Conservation (phyloP, 371 early-diverging fungal species). For the Rhizopus delemar region DNA sequence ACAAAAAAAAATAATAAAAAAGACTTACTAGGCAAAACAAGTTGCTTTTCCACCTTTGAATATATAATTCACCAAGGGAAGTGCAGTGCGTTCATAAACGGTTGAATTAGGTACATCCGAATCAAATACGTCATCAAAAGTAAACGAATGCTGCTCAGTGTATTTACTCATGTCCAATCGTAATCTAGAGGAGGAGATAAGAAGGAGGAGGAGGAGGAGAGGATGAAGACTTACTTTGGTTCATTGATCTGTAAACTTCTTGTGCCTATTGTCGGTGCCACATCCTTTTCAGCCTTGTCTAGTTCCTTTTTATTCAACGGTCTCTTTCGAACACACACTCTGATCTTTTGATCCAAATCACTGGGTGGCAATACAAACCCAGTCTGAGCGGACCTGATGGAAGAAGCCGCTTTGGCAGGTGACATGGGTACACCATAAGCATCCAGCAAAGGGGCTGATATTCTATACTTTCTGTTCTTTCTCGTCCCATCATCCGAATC, state of each 20-base stretch:
- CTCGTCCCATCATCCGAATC: constrained; percentile 23
- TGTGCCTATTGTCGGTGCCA: constrained; percentile 65
- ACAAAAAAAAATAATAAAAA: not conserved
- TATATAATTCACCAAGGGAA: constrained; percentile 90
- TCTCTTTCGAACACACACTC: constrained; percentile 95
- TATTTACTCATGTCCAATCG: constrained; percentile 94
- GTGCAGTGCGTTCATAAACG: constrained; percentile 91
- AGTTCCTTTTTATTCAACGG: constrained; percentile 87
- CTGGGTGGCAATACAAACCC: constrained; percentile 19
- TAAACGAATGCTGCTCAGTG: constrained; percentile 92
- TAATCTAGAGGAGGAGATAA: constrained; percentile 42
- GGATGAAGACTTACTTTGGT: constrained; percentile 69
- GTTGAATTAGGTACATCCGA: constrained; percentile 64
- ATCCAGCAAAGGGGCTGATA: constrained; percentile 45
- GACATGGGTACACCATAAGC: constrained; percentile 46
- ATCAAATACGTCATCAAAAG: constrained; percentile 97
- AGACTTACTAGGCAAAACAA: constrained; percentile 94
- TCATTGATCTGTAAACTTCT: constrained; percentile 83
- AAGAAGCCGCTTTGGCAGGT: constrained; percentile 5
- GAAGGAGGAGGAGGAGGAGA: not conserved
- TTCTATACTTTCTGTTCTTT: constrained; percentile 37
- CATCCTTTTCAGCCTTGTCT: constrained; percentile 80
- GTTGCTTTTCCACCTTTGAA: constrained; percentile 97
- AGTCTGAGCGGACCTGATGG: constrained; percentile 1
- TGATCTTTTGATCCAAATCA: constrained; percentile 78